Base-by-base conservation (phyloP, 2,329 filamentous ascomycete genomes). In the Colletotrichum tropicicola region DNA sequence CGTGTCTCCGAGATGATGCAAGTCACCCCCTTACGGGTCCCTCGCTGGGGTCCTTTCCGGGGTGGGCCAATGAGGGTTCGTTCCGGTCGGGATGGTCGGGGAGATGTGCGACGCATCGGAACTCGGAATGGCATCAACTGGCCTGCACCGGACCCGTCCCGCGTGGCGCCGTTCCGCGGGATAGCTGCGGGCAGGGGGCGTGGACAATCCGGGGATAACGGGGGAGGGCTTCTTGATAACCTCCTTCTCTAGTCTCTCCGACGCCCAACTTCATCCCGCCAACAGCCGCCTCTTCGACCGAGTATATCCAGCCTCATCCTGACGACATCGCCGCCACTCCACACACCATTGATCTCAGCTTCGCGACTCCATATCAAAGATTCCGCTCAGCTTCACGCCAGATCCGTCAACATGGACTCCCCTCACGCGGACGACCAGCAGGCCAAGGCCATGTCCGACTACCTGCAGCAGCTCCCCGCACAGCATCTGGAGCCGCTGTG, bases 401-500 rank as follows among this genome's bases (percentile, higher is more conserved):
- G 28, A 32, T 7, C 4, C 5, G 4, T 28, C 44, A 45, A 3
- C 3, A 66, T 60, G 48, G 61, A 61, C 15, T 60, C 65, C 10
- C 55, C 51, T 44, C 54, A 60, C 2, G 32, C 55, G 4, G 44
- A 51, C n/a, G 55, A 70, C 8, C 61, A 66, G 15, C 59, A 70
- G 35, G 66, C 68, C 1, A 66, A 68, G 10, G 71, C 70, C 52
- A 75, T 76, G 74, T 58, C 71, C 51, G 66, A 71, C 13, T 76
- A 73, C 52, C 68, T 76, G 23, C 61, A 64, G 9, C 59, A 66
- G n/a, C 70, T 78, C 5, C 74, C 75, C 1, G 61, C 72, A 0
- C 69, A 75, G 44, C 66, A 77, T 59, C 48, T 78, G 4, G 76
- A 77, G 65, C 84, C 83, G 0, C 69, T 86, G 5, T 86, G 83